Conservation (phyloP, 306 rosid genomes). For the Albizia julibrissin region DNA sequence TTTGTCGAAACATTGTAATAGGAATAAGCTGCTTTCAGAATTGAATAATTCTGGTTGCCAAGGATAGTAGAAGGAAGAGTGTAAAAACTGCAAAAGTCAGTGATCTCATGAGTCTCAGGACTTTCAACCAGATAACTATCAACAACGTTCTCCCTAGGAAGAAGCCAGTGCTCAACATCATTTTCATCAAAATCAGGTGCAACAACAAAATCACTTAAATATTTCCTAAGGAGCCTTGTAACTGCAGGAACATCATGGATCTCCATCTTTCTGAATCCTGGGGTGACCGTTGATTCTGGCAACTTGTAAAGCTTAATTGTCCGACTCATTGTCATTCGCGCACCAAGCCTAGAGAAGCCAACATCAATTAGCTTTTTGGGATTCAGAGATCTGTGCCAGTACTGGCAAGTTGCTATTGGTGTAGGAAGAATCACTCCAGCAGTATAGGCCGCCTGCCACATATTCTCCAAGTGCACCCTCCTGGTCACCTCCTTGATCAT, state of each 20-base stretch:
- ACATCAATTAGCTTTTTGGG: constrained; percentile 97
- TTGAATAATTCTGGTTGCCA: constrained; percentile 56
- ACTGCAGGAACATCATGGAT: constrained; percentile 88
- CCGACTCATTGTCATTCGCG: constrained; percentile 96
- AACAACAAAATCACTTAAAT: constrained; percentile 70
- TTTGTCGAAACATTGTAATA: constrained; percentile 56
- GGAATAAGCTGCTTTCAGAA: constrained; percentile 66
- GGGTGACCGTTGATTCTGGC: constrained; percentile 74
- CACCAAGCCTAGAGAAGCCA: constrained; percentile 96
- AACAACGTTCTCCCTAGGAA: constrained; percentile 75
- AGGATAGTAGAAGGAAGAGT: constrained; percentile 78
- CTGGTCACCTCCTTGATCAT: constrained; percentile 99
- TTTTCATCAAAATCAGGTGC: constrained; percentile 89
- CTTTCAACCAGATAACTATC: constrained; percentile 93
- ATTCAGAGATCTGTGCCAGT: constrained; percentile 95
- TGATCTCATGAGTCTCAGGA: constrained; percentile 78
- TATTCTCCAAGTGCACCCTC: constrained; percentile 94
- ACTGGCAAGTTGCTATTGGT: constrained; percentile 88
- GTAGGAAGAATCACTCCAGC: constrained; percentile 97
- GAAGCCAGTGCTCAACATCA: constrained; percentile 97
- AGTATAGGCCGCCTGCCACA: constrained; percentile 96
- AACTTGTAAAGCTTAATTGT: constrained; percentile 92
- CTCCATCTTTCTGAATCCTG: constrained; percentile 93
- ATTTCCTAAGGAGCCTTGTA: constrained; percentile 75
- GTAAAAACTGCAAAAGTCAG: constrained; percentile 96